A percentile compares a stretch with the other conserved stretches of the same genome.
These are phyloP conservation scores for Jatropha podagrica DNA, from an alignment of 441 rosid species.

Conservation along the genomic window DNA sequence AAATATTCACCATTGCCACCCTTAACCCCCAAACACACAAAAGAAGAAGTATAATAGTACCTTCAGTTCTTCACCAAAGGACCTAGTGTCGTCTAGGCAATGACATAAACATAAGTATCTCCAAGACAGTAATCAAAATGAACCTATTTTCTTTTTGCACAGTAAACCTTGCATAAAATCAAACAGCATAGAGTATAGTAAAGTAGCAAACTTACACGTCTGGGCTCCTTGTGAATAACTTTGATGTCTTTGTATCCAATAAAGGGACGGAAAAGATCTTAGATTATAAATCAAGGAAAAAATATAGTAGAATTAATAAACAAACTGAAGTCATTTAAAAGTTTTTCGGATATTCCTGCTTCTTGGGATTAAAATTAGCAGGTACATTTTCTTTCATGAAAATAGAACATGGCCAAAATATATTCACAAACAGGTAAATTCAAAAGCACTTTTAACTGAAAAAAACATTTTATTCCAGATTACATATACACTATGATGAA, in stretches of 20 bases:
- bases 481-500: not conserved
- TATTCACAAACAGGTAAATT: not conserved
- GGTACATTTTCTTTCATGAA: not conserved
- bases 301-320: not conserved
- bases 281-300: constrained; percentile 25
- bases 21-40: not conserved
- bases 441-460: not conserved
- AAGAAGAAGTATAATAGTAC: not conserved
- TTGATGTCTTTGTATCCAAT: constrained; percentile 57
- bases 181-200: not conserved
- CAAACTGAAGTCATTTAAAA: constrained; percentile 4
- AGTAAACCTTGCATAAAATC: not conserved
- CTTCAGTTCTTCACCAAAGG: not conserved
- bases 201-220: constrained; percentile 43
- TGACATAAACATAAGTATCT: constrained; percentile 1
- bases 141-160: not conserved
- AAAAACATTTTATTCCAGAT: not conserved
- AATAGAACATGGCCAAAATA: not conserved
- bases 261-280: constrained; percentile 65
- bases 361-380: not conserved
- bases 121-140: not conserved
- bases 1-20: not conserved
- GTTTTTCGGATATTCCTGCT: constrained; percentile 7
- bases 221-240: constrained; percentile 61
- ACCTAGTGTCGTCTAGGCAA: not conserved